Conservation (phyloP, 768 basidiomycete genomes). For the Tylopilus subfusipes region DNA sequence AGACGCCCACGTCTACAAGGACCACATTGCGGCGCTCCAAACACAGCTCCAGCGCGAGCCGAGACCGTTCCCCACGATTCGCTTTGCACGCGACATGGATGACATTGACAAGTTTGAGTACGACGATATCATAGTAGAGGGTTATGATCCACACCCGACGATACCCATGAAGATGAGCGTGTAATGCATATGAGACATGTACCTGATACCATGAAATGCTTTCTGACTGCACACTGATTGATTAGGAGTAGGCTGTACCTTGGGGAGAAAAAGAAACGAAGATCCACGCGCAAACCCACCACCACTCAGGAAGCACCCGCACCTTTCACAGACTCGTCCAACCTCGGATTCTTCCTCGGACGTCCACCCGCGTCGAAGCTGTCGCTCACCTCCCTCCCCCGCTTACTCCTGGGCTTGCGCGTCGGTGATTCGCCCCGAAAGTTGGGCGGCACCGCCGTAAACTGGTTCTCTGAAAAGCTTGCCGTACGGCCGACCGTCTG, state of each 20-base stretch:
- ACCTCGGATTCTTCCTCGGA: slow-evolving; percentile 23
- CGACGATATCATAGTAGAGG: slow-evolving; percentile 82
- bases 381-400: slow-evolving; percentile 19
- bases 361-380: slow-evolving; percentile 6
- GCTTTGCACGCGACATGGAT: slow-evolving; percentile 61
- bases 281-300: neutral
- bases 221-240: neutral
- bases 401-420: slow-evolving; percentile 29
- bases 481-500: slow-evolving; percentile 27
- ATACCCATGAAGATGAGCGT: slow-evolving; percentile 98
- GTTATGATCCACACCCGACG: slow-evolving; percentile 77
- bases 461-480: slow-evolving; percentile 39
- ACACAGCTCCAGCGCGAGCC: slow-evolving; percentile 79
- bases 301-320: neutral
- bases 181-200: slow-evolving; percentile 27
- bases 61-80: slow-evolving; percentile 75
- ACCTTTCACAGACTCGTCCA: neutral
- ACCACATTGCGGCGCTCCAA: slow-evolving; percentile 86
- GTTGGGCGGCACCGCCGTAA: slow-evolving; percentile 43
- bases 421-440: slow-evolving; percentile 32
- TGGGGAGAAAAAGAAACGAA: too few relatives aligned
- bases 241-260: neutral
- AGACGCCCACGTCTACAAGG: slow-evolving; percentile 93
- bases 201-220: slow-evolving; percentile 5
- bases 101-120: slow-evolving; percentile 79